Evolutionary conservation across 306 rosid species (phyloP), one percentile per base, ranked within the genome.

Genomic region (Malus sylvestris): DNA sequence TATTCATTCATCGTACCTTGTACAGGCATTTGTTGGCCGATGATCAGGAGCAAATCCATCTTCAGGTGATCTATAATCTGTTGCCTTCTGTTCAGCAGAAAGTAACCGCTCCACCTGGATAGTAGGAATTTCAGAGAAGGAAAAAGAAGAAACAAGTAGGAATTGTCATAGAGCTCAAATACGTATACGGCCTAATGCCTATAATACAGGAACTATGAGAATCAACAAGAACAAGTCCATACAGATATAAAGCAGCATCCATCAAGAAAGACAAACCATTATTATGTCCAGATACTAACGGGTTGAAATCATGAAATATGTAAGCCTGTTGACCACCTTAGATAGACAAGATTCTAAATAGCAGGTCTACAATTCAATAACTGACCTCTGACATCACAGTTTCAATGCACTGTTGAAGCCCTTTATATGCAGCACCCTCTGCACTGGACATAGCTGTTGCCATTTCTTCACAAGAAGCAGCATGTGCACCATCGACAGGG

Each of bases 311-410:
- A 77, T 20, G 22, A 23, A 73, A 52, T 63, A 61, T 65, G 22
- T 44, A 30, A 32, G 74, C 67, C 81, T 53, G 27, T 68, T 20
- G 27, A 67, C 70, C 35, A 68, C 77, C 83, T 23, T 52, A 76
- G 42, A 6, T 35, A 6, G 42, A 7, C 42, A 6, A 38, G 42
- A 60, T 42, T 40, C 68, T 15, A 65, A 23, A 81, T 33, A 23
- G 66, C 11, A 71, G 2, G 49, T 49, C 25, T 66, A 29, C 32
- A 66, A 42, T 29, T 72, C 67, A 67, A 49, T 32, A 84, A 73
- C 93, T 81, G 75, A 96, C 98, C 99, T 96, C 99, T 19, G 98
- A 97, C 99, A 96, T 96, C 85, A 96, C 97, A 80, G 99, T 96
- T 88, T 96, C 99, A 66, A 96, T 96, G 83, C 96, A 90, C 65